These are phyloP conservation scores for Xylaria sp. DNA, from an alignment of 2,329 filamentous ascomycete species.

Conservation along the genomic window DNA sequence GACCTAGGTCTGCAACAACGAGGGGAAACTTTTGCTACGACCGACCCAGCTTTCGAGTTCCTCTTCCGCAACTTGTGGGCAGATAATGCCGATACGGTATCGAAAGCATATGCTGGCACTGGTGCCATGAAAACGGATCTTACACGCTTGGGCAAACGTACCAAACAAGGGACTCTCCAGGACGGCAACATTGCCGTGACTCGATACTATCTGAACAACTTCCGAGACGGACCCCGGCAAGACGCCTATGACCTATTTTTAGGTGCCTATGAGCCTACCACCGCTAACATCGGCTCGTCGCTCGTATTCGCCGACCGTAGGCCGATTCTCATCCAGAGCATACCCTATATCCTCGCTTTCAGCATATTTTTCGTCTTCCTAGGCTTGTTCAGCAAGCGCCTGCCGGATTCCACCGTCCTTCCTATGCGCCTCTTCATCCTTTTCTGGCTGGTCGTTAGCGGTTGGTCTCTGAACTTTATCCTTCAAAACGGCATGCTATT, in stretches of 20 bases:
- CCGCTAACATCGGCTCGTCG: conserved; percentile 74
- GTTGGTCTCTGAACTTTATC: conserved; percentile 81
- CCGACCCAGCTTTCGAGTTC: conserved; percentile 84
- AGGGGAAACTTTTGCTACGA: conserved; percentile 78
- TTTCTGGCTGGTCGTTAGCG: conserved; percentile 76
- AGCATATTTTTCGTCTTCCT: conserved; percentile 85
- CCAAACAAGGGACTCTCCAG: conserved; percentile 83
- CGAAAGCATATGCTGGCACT: conserved; percentile 91
- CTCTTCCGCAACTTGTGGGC: conserved; percentile 98
- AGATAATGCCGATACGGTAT: conserved; percentile 96
- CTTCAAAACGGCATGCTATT: conserved; percentile 89
- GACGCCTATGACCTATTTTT: conserved; percentile 96
- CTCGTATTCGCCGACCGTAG: conserved; percentile 85
- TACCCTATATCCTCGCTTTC: conserved; percentile 89
- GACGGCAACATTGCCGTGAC: conserved; percentile 90
- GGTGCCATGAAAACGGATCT: conserved; percentile 98
- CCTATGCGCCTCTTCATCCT: conserved; percentile 84
- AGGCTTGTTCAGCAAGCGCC: conserved; percentile 75
- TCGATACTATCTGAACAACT: conserved; percentile 93
- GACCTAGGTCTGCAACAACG: conserved; percentile 82
- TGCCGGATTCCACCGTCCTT: conserved; percentile 79
- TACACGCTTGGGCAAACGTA: conserved; percentile 90
- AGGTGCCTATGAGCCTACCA: conserved; percentile 81
- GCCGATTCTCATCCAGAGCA: conserved; percentile 88
- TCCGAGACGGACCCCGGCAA: conserved; percentile 90